Percentiles rank a stretch among this genome's conserved stretches.
phyloP scores from a whole-genome alignment of 1,139 yeast species.

The Candida albicans region DNA sequence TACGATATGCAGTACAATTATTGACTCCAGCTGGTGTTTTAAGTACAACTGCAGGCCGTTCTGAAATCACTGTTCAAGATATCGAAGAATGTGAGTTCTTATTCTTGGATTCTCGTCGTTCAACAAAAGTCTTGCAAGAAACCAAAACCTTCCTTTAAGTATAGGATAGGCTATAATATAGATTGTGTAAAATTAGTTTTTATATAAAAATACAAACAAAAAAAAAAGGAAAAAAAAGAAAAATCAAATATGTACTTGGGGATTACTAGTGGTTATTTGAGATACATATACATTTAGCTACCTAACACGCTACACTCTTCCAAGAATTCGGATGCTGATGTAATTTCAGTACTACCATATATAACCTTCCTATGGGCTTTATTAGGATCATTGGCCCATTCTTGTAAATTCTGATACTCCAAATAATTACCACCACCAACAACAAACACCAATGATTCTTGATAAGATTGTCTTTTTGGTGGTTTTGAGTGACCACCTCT shows the following conservation, averaged over 20 bases:
- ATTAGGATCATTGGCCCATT: conserved; percentile 60
- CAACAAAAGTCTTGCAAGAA: conserved; percentile 71
- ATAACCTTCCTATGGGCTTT: conserved; percentile 49
- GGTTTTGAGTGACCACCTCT: conserved; percentile 89
- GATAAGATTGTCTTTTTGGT: conserved; percentile 80
- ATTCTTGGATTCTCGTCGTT: conserved; percentile 86
- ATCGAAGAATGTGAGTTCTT: conserved; percentile 83
- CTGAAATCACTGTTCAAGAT: conserved; percentile 67
- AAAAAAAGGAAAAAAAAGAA: not conserved
- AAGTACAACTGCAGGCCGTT: conserved; percentile 70
- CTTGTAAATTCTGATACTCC: conserved; percentile 92
- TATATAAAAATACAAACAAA: not conserved
- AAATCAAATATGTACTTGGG: conserved; percentile 1
- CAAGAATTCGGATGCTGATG: conserved; percentile 76
- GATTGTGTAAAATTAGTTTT: not conserved
- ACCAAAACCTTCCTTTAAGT: conserved; percentile 47
- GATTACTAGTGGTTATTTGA: not conserved
- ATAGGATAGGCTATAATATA: not conserved
- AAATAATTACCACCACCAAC: conserved; percentile 96
- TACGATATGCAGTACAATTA: conserved; percentile 89
- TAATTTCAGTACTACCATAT: conserved; percentile 84
- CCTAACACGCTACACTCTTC: conserved; percentile 69
- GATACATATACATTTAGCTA: not conserved
- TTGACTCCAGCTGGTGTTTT: conserved; percentile 88
- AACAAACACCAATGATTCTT: conserved; percentile 82